These are phyloP conservation scores for Botryosphaeria dothidea DNA, from an alignment of 2,329 filamentous ascomycete species.

Conservation along the genomic window DNA sequence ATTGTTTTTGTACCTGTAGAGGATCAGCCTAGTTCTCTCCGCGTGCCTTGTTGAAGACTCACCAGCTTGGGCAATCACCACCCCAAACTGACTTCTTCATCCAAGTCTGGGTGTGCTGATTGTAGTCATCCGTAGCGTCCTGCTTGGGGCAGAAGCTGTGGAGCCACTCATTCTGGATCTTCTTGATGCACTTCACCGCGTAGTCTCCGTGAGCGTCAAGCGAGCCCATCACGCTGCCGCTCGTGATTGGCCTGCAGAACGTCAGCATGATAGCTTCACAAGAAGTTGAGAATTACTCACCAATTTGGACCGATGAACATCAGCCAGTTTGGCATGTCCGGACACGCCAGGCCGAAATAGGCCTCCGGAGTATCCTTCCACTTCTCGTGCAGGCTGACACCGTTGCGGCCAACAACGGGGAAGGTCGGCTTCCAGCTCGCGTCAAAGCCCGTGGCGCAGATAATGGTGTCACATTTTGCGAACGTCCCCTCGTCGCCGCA, in stretches of 20 bases:
- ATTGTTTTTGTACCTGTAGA: not conserved
- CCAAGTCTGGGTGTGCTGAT: not conserved
- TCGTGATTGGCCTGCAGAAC: not conserved
- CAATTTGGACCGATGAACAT: not conserved
- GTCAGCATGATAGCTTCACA: not conserved
- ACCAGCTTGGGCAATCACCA: not conserved
- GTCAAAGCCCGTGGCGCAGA: not conserved
- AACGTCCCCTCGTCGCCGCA: not conserved
- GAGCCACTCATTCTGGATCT: not conserved
- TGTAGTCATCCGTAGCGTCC: not conserved
- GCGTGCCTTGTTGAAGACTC: not conserved
- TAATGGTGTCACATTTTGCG: not conserved
- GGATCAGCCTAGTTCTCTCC: not conserved
- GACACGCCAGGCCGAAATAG: not conserved
- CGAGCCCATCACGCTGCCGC: not conserved
- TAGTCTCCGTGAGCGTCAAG: not conserved
- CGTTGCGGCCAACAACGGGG: not conserved
- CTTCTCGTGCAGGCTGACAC: not conserved
- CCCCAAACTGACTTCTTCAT: not conserved
- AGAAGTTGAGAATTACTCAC: not conserved
- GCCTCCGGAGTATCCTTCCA: not conserved
- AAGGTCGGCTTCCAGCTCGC: not conserved
- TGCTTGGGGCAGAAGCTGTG: not conserved
- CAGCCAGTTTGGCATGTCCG: not conserved
- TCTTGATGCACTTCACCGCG: not conserved